phyloP scores from a whole-genome alignment of 306 rosid genomes.

The Quercus alba region DNA sequence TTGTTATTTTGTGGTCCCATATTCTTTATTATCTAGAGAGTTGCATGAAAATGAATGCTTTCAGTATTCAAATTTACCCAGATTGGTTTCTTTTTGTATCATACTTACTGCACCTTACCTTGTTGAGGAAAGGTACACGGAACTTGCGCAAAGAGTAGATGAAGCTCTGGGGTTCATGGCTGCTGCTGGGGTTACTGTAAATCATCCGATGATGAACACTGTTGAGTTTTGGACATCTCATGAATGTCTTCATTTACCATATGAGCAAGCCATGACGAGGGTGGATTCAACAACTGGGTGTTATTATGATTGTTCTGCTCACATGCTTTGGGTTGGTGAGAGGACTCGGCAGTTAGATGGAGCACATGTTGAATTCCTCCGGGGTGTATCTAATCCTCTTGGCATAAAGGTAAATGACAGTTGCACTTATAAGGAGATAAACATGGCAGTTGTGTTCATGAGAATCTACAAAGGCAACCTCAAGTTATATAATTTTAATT shows the following conservation, averaged over 20 bases:
- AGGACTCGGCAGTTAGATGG: constrained; percentile 49
- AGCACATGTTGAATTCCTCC: constrained; percentile 44
- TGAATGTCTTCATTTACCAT: constrained; percentile 44
- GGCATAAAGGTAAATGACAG: constrained; percentile 34
- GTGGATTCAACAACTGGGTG: constrained; percentile 44
- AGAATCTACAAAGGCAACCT: background rate
- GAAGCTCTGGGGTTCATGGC: constrained; percentile 44
- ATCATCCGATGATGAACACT: constrained; percentile 42
- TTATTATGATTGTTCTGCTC: constrained; percentile 43
- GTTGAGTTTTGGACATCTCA: constrained; percentile 49
- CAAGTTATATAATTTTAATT: background rate
- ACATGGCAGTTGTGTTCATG: background rate
- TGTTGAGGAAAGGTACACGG: constrained; percentile 24
- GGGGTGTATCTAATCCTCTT: constrained; percentile 48
- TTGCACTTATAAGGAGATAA: background rate
- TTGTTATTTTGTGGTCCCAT: background rate
- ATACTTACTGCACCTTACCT: background rate
- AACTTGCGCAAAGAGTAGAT: constrained; percentile 44
- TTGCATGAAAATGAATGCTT: background rate
- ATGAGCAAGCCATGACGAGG: constrained; percentile 45
- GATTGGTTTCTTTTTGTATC: background rate
- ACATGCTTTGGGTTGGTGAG: constrained; percentile 54
- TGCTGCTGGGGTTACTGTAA: constrained; percentile 39
- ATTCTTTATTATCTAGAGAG: background rate
- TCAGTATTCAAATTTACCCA: background rate